Evolutionary conservation across 208 protist genomes (phyloP), one percentile per base, ranked within the genome.

Genomic region (Acanthamoeba lenticulata): DNA sequence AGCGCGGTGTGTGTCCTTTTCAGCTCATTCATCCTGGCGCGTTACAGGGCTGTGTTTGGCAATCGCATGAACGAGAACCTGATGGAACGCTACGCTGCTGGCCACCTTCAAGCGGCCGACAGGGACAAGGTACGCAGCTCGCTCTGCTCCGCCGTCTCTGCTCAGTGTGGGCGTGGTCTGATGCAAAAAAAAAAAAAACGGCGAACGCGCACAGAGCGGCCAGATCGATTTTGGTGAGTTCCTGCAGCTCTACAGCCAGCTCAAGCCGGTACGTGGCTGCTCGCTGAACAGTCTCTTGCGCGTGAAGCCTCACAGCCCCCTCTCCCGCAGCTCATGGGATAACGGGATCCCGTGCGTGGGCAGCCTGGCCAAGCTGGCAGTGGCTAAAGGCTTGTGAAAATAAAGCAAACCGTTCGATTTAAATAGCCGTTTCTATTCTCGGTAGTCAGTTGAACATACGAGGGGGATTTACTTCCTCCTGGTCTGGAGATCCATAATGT

Each of bases 11-110:
- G n/a, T n/a, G n/a, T n/a, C n/a, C n/a, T n/a, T n/a, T n/a, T 65
- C 21, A 65, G 24, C 65, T 74, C 32, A 27, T 40, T 15, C 65
- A 5, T 74, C 17, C 34, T 38, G 7, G 45, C 45, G 5, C 15
- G 15, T 52, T 52, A 34, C 40, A 47, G 77, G 19, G 83, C 83
- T 55, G 55, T 90, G 83, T 90, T 90, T 29, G 45, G 52, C 47
- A 90, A 60, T n/a, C 55, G 52, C 47, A 90, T 90, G 83, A 90
- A 34, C 83, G 83, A 90, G 45, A 45, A 45, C 38, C 83, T 90
- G 24, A 90, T 90, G 83, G 83, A 90, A 2, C 5, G 83, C 7
- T 90, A 90, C 29, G 83, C 55, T 27, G 2, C 83, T 7, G 55
- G 11, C 27, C 83, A 90, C 83, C 19, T 90, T 21, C 83, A 90